Conservation (phyloP, 192 early-diverging fungal species). For the Pilaira anomala region DNA sequence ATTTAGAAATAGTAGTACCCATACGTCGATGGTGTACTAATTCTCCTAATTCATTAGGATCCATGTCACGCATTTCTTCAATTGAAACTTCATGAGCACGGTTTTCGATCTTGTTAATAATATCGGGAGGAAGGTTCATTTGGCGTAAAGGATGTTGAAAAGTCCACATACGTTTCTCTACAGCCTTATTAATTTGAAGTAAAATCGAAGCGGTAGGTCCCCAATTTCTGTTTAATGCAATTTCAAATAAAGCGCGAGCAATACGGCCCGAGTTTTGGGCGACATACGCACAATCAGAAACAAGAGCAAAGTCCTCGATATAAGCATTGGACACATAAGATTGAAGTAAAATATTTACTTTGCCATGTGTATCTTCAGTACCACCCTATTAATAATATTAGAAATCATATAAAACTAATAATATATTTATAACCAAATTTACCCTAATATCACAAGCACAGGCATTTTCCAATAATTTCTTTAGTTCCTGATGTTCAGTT, state of each 20-base stretch:
- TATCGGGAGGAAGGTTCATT: constrained; percentile 73
- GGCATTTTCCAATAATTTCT: constrained; percentile 56
- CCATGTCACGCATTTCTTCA: constrained; percentile 90
- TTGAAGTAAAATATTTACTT: constrained; percentile 94
- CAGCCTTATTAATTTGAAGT: constrained; percentile 93
- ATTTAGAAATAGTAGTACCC: constrained; percentile 69
- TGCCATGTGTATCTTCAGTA: constrained; percentile 78
- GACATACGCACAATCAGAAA: constrained; percentile 92
- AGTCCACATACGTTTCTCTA: constrained; percentile 94
- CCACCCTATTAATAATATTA: constrained; percentile 56
- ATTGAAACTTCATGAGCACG: constrained; percentile 74
- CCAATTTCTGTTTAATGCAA: constrained; percentile 89
- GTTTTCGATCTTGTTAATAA: constrained; percentile 87
- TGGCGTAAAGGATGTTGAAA: constrained; percentile 95
- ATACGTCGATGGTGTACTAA: constrained; percentile 79
- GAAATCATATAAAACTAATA: background rate
- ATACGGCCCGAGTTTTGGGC: constrained; percentile 93
- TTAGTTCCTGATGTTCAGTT: constrained; percentile 82
- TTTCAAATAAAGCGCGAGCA: constrained; percentile 92
- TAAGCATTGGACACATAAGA: constrained; percentile 71
- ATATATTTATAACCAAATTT: constrained; percentile 7
- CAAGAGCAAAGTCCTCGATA: constrained; percentile 91
- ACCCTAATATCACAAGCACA: constrained; percentile 89
- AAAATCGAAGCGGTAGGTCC: constrained; percentile 82
- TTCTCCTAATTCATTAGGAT: constrained; percentile 78